phyloP scores from a whole-genome alignment of 2,329 filamentous ascomycete species.

The Neospermospora avenae region DNA sequence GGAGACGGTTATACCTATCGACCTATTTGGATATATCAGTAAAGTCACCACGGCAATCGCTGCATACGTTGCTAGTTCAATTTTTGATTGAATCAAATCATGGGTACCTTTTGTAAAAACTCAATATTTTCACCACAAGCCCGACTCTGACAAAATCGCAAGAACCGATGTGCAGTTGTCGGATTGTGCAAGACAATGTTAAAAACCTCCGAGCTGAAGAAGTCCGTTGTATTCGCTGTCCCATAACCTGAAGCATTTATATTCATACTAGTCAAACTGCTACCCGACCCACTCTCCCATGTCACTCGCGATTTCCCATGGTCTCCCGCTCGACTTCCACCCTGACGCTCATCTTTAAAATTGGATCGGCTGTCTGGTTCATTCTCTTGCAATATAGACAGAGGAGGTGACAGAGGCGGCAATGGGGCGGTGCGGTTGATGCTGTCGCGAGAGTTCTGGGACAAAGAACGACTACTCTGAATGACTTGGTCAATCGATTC shows the following conservation, averaged over 20 bases:
- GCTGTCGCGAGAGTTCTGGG: not conserved
- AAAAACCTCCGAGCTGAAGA: slow-evolving; percentile 49
- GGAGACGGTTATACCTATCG: slow-evolving; percentile 44
- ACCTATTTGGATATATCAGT: slow-evolving; percentile 29
- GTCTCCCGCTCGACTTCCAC: not conserved
- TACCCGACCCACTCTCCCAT: slow-evolving; percentile 1
- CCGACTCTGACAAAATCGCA: slow-evolving; percentile 47
- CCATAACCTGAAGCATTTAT: not conserved
- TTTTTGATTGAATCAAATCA: not conserved
- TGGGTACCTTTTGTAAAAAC: slow-evolving; percentile 47
- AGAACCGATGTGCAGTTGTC: slow-evolving; percentile 44
- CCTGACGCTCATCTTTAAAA: not conserved
- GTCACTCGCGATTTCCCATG: not conserved
- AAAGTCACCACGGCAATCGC: not conserved
- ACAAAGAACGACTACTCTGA: slow-evolving; percentile 8
- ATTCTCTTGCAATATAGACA: not conserved
- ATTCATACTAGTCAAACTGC: slow-evolving; percentile 7
- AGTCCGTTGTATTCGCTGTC: slow-evolving; percentile 38
- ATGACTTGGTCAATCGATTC: slow-evolving; percentile 22
- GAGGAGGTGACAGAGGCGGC: not conserved
- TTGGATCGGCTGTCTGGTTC: not conserved
- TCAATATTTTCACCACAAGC: slow-evolving; percentile 49
- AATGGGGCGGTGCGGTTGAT: slow-evolving; percentile 7
- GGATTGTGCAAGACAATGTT: slow-evolving; percentile 49
- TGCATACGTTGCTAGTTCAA: not conserved